Conservation (phyloP, 2,329 filamentous ascomycete genomes). For the Apiospora rasikravindrae region DNA sequence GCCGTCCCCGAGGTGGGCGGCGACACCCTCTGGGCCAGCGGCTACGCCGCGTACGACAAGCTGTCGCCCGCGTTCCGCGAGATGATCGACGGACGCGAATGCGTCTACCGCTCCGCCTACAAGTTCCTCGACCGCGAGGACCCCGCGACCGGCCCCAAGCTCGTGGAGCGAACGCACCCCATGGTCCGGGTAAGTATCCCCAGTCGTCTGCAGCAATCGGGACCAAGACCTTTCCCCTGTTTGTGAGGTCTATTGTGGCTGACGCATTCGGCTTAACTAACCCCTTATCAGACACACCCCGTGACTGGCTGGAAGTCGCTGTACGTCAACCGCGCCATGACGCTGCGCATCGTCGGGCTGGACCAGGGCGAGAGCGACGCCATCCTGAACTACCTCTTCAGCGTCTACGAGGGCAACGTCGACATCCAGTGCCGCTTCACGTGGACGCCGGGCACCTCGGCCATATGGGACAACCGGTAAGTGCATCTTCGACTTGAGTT, state of each 20-base stretch:
- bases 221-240: no score
- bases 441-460: slow-evolving; percentile 51
- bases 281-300: neutral
- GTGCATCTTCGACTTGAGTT: slow-evolving; percentile 23
- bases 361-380: slow-evolving; percentile 63
- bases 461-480: slow-evolving; percentile 62
- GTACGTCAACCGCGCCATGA: slow-evolving; percentile 63
- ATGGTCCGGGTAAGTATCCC: slow-evolving; percentile 19
- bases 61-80: slow-evolving; percentile 19
- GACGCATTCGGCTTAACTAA: neutral
- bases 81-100: slow-evolving; percentile 8
- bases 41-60: slow-evolving; percentile 20
- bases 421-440: slow-evolving; percentile 65
- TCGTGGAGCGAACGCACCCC: slow-evolving; percentile 8
- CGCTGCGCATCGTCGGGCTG: slow-evolving; percentile 56
- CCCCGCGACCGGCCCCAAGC: neutral
- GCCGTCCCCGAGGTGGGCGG: slow-evolving; percentile 16
- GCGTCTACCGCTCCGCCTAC: slow-evolving; percentile 1
- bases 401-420: slow-evolving; percentile 61
- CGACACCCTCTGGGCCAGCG: slow-evolving; percentile 19
- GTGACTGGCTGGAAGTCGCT: slow-evolving; percentile 41
- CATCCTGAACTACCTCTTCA: slow-evolving; percentile 59
- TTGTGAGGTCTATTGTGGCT: no score
- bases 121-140: slow-evolving; percentile 8
- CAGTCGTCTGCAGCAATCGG: no score